Evolutionary conservation across 78 protist genomes (phyloP), one percentile per base, ranked within the genome.

Genomic region (Dictyostelium purpureum): DNA sequence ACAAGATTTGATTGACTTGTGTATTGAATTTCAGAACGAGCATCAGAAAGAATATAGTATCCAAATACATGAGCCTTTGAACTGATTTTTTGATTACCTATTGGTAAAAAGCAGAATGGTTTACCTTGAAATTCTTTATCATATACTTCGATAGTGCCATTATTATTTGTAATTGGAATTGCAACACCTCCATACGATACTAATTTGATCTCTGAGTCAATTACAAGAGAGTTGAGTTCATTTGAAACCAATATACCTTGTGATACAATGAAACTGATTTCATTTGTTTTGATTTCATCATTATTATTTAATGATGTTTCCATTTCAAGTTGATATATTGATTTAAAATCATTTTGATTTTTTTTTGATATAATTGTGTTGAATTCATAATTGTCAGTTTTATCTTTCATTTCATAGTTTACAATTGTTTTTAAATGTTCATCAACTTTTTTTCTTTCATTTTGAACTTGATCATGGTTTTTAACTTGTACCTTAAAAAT

Each of bases 111-210:
- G 2, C 76, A 56, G 19, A 82, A 82, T 14, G 90, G 90, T 42
- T 49, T 67, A 54, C 90, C 90, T 43, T 43, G 18, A 19, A 82
- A 16, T 59, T 63, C 5, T 51, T 33, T 2, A 24, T 47, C 35
- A 52, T 28, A 3, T 38, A 1, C 4, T n/a, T 14, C 14, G 6
- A 4, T n/a, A 47, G 3, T 4, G 12, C 49, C 16, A 1, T 0
- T 28, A 14, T 35, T 28, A 4, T 10, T 10, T 33, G 4, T 11
- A 0, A 82, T 28, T 19, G 90, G 90, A 52, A 71, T 52, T 9
- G 90, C 90, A 0, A 43, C 43, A 1, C 90, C 90, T 38, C 90
- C 90, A 65, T 69, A 71, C 26, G 90, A 77, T 7, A 82, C 70
- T 0, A 82, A 40, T 43, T 82, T 82, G 1, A 33, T 63, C 21